Evolutionary conservation across 805 yeast genomes (phyloP).

Genomic region (Starmerella bacillaris): DNA sequence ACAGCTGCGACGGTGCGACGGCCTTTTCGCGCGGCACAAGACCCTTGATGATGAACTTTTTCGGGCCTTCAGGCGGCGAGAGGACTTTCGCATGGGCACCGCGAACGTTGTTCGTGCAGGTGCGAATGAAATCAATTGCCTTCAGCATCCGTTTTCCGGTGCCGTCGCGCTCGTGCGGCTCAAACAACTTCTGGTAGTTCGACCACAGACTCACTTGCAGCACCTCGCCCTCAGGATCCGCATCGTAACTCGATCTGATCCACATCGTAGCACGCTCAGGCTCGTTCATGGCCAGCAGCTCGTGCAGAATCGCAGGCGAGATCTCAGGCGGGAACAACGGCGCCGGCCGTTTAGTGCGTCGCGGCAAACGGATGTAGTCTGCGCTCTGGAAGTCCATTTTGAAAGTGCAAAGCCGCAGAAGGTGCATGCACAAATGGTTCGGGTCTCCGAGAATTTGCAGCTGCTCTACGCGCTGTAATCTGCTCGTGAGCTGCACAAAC

Average conservation of each 20-base stretch:
- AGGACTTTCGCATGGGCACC: constrained; percentile 88
- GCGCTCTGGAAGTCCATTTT: constrained; percentile 24
- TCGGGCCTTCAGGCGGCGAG: constrained; percentile 41
- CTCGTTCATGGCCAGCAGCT: constrained; percentile 51
- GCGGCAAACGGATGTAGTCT: constrained; percentile 25
- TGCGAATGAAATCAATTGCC: constrained; percentile 91
- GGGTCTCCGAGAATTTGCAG: constrained; percentile 31
- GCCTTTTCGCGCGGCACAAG: constrained; percentile 59
- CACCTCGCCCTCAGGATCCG: constrained; percentile 60
- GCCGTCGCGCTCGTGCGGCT: constrained; percentile 35
- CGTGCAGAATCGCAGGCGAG: constrained; percentile 36
- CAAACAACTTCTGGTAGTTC: constrained; percentile 76
- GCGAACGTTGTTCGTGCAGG: constrained; percentile 76
- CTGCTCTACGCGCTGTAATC: constrained; percentile 36
- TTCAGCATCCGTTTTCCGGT: constrained; percentile 49
- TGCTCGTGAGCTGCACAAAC: constrained; percentile 60
- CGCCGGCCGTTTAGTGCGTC: constrained; percentile 35
- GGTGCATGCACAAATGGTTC: constrained; percentile 30
- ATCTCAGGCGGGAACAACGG: constrained; percentile 52
- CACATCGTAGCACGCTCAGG: constrained; percentile 85
- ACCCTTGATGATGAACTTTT: constrained; percentile 83
- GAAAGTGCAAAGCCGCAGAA: constrained; percentile 45
- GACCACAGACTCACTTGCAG: constrained; percentile 94
- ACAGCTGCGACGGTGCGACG: constrained; percentile 16
- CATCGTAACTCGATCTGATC: constrained; percentile 83